Evolutionary conservation across 2,329 filamentous ascomycete species (phyloP).

Genomic region (Ophidiomyces ophidiicola): DNA sequence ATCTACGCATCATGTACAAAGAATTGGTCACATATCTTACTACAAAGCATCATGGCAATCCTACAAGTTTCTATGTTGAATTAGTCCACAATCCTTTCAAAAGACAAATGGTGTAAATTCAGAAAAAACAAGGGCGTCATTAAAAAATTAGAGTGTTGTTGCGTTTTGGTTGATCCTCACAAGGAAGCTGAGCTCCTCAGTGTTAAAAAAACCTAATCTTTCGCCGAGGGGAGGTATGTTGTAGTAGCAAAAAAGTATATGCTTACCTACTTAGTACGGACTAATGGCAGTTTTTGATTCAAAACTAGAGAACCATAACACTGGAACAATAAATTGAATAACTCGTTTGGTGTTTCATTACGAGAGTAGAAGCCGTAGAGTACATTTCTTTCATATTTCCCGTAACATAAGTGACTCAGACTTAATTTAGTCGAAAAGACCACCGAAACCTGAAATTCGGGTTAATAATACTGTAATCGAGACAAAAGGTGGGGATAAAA

Average conservation of each 20-base stretch:
- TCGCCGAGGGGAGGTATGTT: slow-evolving; percentile 22
- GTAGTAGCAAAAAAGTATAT: slow-evolving; percentile 14
- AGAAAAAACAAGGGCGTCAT: slow-evolving; percentile 38
- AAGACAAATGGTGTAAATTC: too few species aligned
- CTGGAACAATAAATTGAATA: slow-evolving; percentile 18
- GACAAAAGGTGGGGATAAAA: not conserved
- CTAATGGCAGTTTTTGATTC: slow-evolving; percentile 8
- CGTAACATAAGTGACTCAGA: slow-evolving; percentile 15
- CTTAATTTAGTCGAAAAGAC: slow-evolving; percentile 56
- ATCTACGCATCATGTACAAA: too few species aligned
- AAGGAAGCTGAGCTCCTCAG: slow-evolving; percentile 38
- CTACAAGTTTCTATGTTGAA: not conserved
- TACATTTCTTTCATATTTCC: slow-evolving; percentile 26
- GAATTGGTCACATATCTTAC: too few species aligned
- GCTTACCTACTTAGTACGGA: slow-evolving; percentile 14
- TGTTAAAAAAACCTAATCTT: slow-evolving; percentile 58
- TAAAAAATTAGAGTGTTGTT: slow-evolving; percentile 65
- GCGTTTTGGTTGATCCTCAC: slow-evolving; percentile 48
- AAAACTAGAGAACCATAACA: slow-evolving; percentile 23
- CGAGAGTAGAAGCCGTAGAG: slow-evolving; percentile 26
- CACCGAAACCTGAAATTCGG: slow-evolving; percentile 52
- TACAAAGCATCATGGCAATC: too few species aligned
- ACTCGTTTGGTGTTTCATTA: slow-evolving; percentile 20
- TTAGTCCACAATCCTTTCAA: slow-evolving; percentile 1
- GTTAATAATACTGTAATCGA: not conserved